A percentile compares a stretch with the other conserved stretches of the same genome.
Conservation (phyloP, 2,329 filamentous ascomycete genomes). For the Nemania diffusa region DNA sequence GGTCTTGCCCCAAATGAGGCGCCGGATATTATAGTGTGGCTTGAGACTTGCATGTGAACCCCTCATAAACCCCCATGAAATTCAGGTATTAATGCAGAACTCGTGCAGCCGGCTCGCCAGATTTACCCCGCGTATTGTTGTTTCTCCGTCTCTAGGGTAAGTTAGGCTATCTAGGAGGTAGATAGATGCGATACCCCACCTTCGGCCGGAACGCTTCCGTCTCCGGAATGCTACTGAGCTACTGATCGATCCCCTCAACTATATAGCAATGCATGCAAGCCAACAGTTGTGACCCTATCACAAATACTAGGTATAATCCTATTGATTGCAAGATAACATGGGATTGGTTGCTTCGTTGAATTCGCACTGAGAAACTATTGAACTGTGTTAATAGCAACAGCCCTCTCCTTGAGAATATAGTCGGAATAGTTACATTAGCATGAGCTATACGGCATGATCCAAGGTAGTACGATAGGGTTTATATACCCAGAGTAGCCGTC, state of each 20-base stretch:
- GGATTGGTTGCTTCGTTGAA: too few relatives aligned
- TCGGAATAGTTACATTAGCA: too few relatives aligned
- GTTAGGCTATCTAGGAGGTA: constrained; percentile 10
- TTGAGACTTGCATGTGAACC: constrained; percentile 9
- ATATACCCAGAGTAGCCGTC: too few relatives aligned
- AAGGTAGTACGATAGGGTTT: too few relatives aligned
- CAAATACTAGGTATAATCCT: too few relatives aligned
- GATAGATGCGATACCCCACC: constrained; percentile 1
- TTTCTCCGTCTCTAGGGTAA: constrained; percentile 20
- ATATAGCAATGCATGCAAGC: neutral
- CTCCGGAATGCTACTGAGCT: neutral
- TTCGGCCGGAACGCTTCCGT: constrained; percentile 1
- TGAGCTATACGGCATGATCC: too few relatives aligned
- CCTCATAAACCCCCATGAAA: constrained; percentile 9
- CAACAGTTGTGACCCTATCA: neutral
- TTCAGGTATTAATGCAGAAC: constrained; percentile 24
- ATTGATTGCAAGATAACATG: neutral
- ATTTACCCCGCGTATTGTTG: constrained; percentile 28
- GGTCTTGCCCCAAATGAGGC: neutral
- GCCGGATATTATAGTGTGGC: constrained; percentile 1
- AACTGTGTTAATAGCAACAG: too few relatives aligned
- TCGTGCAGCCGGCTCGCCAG: neutral
- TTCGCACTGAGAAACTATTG: too few relatives aligned
- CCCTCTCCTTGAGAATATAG: too few relatives aligned
- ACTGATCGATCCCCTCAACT: neutral